Base-by-base conservation (phyloP, 208 protist genomes). In the Spongospora subterranea region DNA sequence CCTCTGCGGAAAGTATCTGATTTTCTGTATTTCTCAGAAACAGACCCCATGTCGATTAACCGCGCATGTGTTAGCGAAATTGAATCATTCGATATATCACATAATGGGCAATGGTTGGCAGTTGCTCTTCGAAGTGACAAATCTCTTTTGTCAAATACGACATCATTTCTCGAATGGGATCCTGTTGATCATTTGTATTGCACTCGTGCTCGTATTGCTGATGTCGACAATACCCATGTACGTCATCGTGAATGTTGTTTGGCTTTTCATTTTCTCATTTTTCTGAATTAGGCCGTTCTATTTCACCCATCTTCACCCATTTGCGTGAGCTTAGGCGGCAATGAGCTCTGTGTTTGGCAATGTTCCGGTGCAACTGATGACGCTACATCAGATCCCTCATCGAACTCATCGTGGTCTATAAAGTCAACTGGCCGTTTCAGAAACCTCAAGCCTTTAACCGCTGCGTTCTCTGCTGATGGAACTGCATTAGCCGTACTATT, bases 151-250 rank as follows among this genome's bases (percentile, higher is more conserved):
- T 6, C 40, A 6, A 82, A 82, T n/a, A 17, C 71, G 6, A 20
- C 35, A n/a, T 82, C 71, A 43, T 82, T 82, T n/a, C n/a, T 20
- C 35, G 17, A 82, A 82, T 82, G 71, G 71, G 71, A 82, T 43
- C 6, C 17, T 13, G 6, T 43, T 35, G 13, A 43, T 6, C 71
- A 82, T 43, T 6, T n/a, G 13, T 82, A 82, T n/a, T 39, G 6
- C 17, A 6, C 40, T 43, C 71, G 71, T 45, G 17, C n/a, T 82
- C 6, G n/a, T 6, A n/a, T 82, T 82, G 35, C 6, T 20, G 71
- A 82, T n/a, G 11, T 39, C 35, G 17, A 60, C 24, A 6, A 24
- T 43, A 43, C 35, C 6, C 71, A 82, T 82, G 35, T 45, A 82
- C 6, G 71, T 35, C 71, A 20, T 20, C n/a, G 6, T 35, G 6